Conservation (phyloP, 1,139 yeast species). For the Williopsis jadinii region DNA sequence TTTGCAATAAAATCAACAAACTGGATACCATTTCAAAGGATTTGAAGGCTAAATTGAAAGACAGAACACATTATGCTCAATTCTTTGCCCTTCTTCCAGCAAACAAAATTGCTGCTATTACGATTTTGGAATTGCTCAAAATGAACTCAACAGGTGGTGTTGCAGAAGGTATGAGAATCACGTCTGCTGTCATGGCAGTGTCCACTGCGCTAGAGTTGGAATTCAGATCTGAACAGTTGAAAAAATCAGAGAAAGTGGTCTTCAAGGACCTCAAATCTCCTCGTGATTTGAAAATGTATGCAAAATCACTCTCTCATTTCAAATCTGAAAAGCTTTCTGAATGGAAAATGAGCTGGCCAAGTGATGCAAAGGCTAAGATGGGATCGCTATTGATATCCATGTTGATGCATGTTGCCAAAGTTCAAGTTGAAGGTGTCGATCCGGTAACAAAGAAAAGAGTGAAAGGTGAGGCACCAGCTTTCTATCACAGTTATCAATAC, state of each 20-base stretch:
- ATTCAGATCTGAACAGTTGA: slow-evolving; percentile 59
- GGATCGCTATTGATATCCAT: slow-evolving; percentile 77
- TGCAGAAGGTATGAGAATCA: slow-evolving; percentile 80
- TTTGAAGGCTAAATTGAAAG: slow-evolving; percentile 31
- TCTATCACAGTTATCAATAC: slow-evolving; percentile 82
- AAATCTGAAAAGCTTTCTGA: slow-evolving; percentile 29
- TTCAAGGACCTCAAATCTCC: slow-evolving; percentile 31
- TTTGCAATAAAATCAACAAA: slow-evolving; percentile 35
- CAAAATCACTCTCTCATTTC: slow-evolving; percentile 25
- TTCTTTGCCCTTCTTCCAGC: slow-evolving; percentile 65
- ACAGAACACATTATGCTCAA: slow-evolving; percentile 70
- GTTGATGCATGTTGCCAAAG: slow-evolving; percentile 74
- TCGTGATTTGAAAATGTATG: slow-evolving; percentile 27
- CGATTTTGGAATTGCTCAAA: slow-evolving; percentile 76
- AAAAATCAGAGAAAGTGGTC: slow-evolving; percentile 50
- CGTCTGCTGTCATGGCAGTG: slow-evolving; percentile 72
- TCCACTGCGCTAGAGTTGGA: slow-evolving; percentile 85
- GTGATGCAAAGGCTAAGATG: slow-evolving; percentile 63
- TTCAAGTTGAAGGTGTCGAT: slow-evolving; percentile 69
- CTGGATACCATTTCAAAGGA: slow-evolving; percentile 15
- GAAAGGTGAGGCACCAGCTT: slow-evolving; percentile 79
- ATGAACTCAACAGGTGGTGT: slow-evolving; percentile 71
- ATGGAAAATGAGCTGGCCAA: slow-evolving; percentile 50
- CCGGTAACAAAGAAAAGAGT: slow-evolving; percentile 67
- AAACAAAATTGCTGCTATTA: slow-evolving; percentile 75